phyloP scores from a whole-genome alignment of 2,329 filamentous ascomycete genomes.

The Ascochyta fabae region DNA sequence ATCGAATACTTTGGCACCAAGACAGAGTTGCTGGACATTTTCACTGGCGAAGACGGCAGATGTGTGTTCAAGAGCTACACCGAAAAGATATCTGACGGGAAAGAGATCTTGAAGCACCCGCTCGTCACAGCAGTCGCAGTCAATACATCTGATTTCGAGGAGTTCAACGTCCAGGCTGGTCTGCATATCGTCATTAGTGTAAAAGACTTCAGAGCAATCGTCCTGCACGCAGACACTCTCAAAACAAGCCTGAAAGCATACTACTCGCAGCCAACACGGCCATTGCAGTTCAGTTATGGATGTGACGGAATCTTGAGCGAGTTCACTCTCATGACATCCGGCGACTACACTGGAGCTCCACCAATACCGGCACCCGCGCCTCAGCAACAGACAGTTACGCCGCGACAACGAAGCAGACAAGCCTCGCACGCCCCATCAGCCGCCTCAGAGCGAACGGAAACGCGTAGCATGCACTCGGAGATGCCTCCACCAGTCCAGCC shows the following conservation, averaged over 20 bases:
- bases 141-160: slow-evolving; percentile 77
- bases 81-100: slow-evolving; percentile 75
- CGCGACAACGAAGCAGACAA: slow-evolving; percentile 47
- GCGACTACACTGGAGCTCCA: slow-evolving; percentile 60
- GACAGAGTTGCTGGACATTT: slow-evolving; percentile 81
- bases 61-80: slow-evolving; percentile 83
- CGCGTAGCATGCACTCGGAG: slow-evolving; percentile 37
- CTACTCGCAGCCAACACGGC: slow-evolving; percentile 74
- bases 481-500: slow-evolving; percentile 53
- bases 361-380: slow-evolving; percentile 48
- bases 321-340: slow-evolving; percentile 83
- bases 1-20: slow-evolving; percentile 82
- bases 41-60: slow-evolving; percentile 67
- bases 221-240: slow-evolving; percentile 74
- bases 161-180: slow-evolving; percentile 75
- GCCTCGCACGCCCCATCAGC: slow-evolving; percentile 37
- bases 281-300: slow-evolving; percentile 75
- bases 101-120: slow-evolving; percentile 79
- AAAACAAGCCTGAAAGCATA: slow-evolving; percentile 70
- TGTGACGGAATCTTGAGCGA: slow-evolving; percentile 73
- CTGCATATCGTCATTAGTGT: slow-evolving; percentile 82
- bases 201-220: slow-evolving; percentile 81
- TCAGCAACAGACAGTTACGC: slow-evolving; percentile 49
- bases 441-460: slow-evolving; percentile 27
- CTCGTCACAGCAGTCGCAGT: slow-evolving; percentile 80